phyloP scores from a whole-genome alignment of 345 rosid species.

The Bruguiera gymnorhiza region DNA sequence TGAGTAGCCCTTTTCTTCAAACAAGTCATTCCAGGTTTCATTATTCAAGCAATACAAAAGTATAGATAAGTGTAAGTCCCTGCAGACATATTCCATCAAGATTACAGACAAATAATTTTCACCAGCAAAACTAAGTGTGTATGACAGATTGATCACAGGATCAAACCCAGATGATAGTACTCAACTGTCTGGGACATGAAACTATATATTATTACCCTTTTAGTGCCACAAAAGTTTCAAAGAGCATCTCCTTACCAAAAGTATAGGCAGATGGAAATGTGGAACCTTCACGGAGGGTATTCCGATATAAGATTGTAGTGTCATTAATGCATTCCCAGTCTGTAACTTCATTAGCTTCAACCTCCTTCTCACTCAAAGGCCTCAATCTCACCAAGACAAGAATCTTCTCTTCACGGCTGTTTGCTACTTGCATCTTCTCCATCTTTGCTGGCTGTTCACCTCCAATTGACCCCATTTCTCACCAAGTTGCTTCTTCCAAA shows the following conservation, averaged over 20 bases:
- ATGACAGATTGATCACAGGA: conserved; percentile 2
- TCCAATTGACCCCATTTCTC: conserved; percentile 74
- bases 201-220: background rate
- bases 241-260: conserved; percentile 56
- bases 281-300: conserved; percentile 92
- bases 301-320: conserved; percentile 76
- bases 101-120: background rate
- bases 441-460: conserved; percentile 67
- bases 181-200: background rate
- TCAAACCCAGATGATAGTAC: background rate
- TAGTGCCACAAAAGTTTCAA: background rate
- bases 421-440: conserved; percentile 66
- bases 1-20: background rate
- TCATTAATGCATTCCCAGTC: conserved; percentile 99
- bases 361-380: conserved; percentile 90
- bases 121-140: background rate
- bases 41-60: background rate
- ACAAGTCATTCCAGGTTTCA: background rate
- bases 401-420: conserved; percentile 78
- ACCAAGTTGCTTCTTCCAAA: conserved; percentile 21
- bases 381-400: conserved; percentile 90
- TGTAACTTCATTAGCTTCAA: conserved; percentile 59
- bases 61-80: background rate
- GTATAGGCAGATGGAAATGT: conserved; percentile 85
- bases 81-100: conserved; percentile 1